These are phyloP conservation scores for Chenopodium suecicum DNA, from an alignment of 148 eudicot genomes.

Conservation along the genomic window DNA sequence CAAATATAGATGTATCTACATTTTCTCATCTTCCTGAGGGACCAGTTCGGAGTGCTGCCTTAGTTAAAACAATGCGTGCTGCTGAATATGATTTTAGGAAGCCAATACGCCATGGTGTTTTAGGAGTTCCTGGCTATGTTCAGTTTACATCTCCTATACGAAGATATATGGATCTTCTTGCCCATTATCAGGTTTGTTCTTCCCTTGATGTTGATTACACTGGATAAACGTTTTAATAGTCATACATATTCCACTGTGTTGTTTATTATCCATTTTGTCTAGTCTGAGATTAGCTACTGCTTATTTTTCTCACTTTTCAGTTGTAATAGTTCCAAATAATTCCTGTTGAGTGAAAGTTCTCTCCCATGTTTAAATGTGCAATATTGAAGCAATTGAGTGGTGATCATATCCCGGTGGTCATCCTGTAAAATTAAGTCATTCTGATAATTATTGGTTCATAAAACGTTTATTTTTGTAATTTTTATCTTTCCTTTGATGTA, in stretches of 20 bases:
- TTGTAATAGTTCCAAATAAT: background rate
- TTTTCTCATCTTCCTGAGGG: constrained; percentile 98
- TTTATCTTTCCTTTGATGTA: background rate
- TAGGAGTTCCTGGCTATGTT: constrained; percentile 98
- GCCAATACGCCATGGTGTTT: constrained; percentile 80
- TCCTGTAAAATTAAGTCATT: background rate
- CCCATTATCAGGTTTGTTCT: constrained; percentile 86
- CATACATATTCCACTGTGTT: background rate
- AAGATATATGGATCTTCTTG: constrained; percentile 97
- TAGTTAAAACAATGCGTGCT: constrained; percentile 78
- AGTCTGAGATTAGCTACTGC: background rate
- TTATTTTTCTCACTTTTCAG: too few relatives aligned
- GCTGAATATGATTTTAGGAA: constrained; percentile 95
- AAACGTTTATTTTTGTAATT: too few relatives aligned
- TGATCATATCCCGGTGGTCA: background rate
- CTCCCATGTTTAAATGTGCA: background rate
- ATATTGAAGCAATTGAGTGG: background rate
- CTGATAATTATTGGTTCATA: background rate
- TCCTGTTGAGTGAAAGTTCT: background rate
- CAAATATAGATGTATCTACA: constrained; percentile 71
- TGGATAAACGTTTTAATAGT: background rate
- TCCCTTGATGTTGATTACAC: background rate
- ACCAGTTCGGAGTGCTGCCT: constrained; percentile 76
- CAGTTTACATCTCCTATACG: constrained; percentile 99
- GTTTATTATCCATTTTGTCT: background rate